Base-by-base conservation (phyloP, 1,139 yeast genomes). In the Pichia terricola region DNA sequence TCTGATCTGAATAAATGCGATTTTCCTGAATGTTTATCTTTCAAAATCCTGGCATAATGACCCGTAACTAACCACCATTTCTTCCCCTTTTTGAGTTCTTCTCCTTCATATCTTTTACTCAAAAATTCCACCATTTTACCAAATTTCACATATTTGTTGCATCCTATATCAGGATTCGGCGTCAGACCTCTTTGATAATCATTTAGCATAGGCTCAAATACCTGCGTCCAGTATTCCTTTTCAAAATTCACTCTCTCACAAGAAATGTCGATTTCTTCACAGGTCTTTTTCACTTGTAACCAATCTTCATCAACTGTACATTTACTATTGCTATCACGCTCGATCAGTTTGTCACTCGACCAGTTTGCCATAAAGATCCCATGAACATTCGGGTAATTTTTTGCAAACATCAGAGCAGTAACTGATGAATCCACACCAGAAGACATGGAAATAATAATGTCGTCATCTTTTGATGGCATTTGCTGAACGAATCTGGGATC, bases 401-500 rank as follows among this genome's bases (percentile, higher is more conserved):
- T 59, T 1, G 82, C 72, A 57, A 78, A 77, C 46, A 88, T 54
- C 0, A 91, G 79, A 0, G 97, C 97, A 3, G 85, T 78, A 1
- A 91, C 88, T 1, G 96, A 82, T 0, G 97, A 88, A 61, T 91
- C 98, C 0, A 91, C 97, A 0, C 99, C 99, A 0, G 95, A 84
- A 1, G 96, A 87, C 96, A 91, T 87, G 26, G 97, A 96, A 3
- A 91, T 76, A 34, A 84, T 68, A 26, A 91, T 73, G 42, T 70
- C 75, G 56, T 85, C 95, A 34, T 72, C 60, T 4, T 53, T 53
- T 1, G 50, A 48, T 0, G 94, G 91, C 30, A 57, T 54, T 4
- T 62, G 64, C 51, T 76, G 83, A 38, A 27, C 33, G 37, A 55
- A 61, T 4, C 48, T 10, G 34, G 22, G 22, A 16, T 16, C 32